Conservation (phyloP, 1,139 yeast genomes). For the Zygosaccharomyces sapae region DNA sequence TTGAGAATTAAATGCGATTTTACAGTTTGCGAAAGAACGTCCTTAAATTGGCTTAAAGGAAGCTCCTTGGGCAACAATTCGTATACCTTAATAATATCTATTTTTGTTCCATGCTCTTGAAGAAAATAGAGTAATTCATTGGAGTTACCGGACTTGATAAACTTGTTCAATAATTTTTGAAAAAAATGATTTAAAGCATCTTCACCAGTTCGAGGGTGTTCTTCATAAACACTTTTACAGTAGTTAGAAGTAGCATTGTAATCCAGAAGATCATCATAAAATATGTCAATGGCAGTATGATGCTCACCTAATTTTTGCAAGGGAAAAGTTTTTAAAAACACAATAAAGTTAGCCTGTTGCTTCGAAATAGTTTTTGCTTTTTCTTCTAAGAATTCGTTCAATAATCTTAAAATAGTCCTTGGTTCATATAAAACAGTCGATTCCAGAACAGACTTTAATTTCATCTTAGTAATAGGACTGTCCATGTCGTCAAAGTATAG, state of each 20-base stretch:
- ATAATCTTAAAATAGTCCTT: constrained; percentile 35
- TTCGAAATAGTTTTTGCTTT: constrained; percentile 21
- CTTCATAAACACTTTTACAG: constrained; percentile 51
- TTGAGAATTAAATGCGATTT: constrained; percentile 17
- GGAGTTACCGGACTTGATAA: constrained; percentile 7
- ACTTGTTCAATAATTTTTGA: constrained; percentile 18
- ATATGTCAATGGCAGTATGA: constrained; percentile 58
- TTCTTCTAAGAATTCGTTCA: constrained; percentile 37
- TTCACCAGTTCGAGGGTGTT: constrained; percentile 41
- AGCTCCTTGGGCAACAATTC: constrained; percentile 22
- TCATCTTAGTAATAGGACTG: constrained; percentile 34
- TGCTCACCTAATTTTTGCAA: constrained; percentile 60
- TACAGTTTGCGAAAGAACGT: constrained; percentile 18
- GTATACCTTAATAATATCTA: constrained; percentile 20
- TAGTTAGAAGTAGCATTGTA: constrained; percentile 56
- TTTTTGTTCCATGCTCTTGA: constrained; percentile 26
- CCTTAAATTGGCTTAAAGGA: constrained; percentile 19
- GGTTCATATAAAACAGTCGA: constrained; percentile 45
- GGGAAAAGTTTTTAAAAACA: constrained; percentile 52
- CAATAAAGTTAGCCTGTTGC: constrained; percentile 26
- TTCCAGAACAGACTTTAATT: constrained; percentile 41
- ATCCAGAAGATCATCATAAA: constrained; percentile 57
- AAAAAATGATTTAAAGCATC: constrained; percentile 36
- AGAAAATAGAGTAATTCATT: constrained; percentile 20
- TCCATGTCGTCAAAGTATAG: constrained; percentile 44